phyloP scores from a whole-genome alignment of 495 filamentous ascomycete species.

The Penicillium manginii region DNA sequence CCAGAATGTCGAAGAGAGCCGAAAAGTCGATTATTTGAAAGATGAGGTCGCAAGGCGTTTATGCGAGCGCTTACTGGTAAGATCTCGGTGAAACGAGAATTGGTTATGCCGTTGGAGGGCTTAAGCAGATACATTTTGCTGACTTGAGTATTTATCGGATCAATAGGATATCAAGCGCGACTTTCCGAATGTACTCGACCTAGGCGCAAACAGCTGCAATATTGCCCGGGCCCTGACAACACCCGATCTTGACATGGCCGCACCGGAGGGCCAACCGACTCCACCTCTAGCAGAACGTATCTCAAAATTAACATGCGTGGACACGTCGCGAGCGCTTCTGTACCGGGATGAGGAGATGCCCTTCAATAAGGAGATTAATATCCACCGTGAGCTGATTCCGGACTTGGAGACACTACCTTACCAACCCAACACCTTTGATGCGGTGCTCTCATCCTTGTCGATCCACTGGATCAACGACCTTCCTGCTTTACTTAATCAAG shows the following conservation, averaged over 20 bases:
- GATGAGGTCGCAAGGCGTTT: constrained; percentile 87
- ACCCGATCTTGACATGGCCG: constrained; percentile 58
- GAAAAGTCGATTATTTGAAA: constrained; percentile 85
- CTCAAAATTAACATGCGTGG: constrained; percentile 72
- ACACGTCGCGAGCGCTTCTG: constrained; percentile 76
- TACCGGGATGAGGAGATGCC: constrained; percentile 77
- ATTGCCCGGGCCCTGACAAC: constrained; percentile 78
- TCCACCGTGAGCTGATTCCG: constrained; percentile 70
- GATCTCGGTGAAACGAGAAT: constrained; percentile 14
- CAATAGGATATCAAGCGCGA: constrained; percentile 85
- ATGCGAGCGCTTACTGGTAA: constrained; percentile 83
- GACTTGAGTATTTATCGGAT: constrained; percentile 7
- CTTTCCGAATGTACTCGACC: constrained; percentile 84
- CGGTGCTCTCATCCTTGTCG: constrained; percentile 81
- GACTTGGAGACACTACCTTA: constrained; percentile 77
- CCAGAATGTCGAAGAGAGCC: constrained; percentile 66
- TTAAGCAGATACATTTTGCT: constrained; percentile 5
- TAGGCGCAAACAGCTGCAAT: constrained; percentile 95
- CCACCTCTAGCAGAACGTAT: constrained; percentile 70
- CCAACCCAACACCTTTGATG: constrained; percentile 77
- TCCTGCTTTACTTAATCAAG: constrained; percentile 76
- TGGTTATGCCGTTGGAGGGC: not conserved
- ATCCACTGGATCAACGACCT: constrained; percentile 99
- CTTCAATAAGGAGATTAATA: constrained; percentile 72
- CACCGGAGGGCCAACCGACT: constrained; percentile 54